Percentiles rank a stretch among this genome's conserved stretches.
These are phyloP conservation scores for Chlorella sp. DNA, from an alignment of 139 green algal species.

Conservation along the genomic window DNA sequence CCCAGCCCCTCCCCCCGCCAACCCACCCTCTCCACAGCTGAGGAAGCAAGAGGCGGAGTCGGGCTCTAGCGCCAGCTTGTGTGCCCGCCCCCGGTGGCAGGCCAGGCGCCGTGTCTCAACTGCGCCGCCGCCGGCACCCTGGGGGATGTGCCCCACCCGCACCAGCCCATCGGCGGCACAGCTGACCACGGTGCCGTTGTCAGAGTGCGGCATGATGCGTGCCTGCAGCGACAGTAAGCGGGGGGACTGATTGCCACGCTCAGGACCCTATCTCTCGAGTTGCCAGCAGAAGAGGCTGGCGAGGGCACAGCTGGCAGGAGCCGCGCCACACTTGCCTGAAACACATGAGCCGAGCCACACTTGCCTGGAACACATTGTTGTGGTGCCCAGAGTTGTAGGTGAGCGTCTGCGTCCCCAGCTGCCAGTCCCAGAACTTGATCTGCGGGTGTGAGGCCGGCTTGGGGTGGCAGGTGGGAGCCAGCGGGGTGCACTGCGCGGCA, in stretches of 20 bases:
- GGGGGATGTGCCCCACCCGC: conserved; percentile 33
- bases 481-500: too few relatives aligned
- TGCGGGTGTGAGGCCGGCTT: too few relatives aligned
- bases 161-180: conserved; percentile 70
- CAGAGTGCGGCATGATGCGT: conserved; percentile 51
- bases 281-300: too few relatives aligned
- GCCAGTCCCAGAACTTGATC: conserved; percentile 37
- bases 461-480: too few relatives aligned
- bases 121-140: neutral
- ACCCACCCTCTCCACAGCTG: conserved; percentile 62
- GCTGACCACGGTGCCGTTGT: conserved; percentile 56
- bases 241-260: too few relatives aligned
- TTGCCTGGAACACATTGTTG: conserved; percentile 56
- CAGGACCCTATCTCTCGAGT: too few relatives aligned
- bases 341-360: too few relatives aligned
- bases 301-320: too few relatives aligned
- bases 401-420: conserved; percentile 28
- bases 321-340: too few relatives aligned
- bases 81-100: conserved; percentile 59
- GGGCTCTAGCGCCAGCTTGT: conserved; percentile 82
- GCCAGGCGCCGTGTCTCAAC: conserved; percentile 46
- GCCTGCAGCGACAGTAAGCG: conserved; percentile 50
- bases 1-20: too few relatives aligned
- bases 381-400: conserved; percentile 41
- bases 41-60: conserved; percentile 57